A percentile compares a stretch with the other conserved stretches of the same genome.
Conservation (phyloP, 2,329 filamentous ascomycete species). For the Exophiala phaeomuriformis region DNA sequence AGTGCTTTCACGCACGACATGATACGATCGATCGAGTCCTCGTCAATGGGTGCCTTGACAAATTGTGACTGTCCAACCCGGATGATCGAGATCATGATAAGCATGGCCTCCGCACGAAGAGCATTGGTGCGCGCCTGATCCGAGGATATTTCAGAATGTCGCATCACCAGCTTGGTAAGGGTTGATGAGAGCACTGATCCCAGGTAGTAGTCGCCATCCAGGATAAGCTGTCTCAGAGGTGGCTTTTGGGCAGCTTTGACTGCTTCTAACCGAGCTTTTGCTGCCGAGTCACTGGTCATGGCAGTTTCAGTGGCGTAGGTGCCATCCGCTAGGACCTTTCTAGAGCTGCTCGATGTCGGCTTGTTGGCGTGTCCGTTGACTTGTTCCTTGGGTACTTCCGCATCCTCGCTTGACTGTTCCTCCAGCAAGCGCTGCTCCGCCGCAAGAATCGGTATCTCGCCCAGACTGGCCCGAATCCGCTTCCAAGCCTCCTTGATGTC, state of each 20-base stretch:
- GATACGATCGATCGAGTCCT: conserved; percentile 95
- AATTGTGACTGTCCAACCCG: conserved; percentile 98
- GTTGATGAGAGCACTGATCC: conserved; percentile 93
- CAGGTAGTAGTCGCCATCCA: conserved; percentile 95
- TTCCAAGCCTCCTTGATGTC: conserved; percentile 97
- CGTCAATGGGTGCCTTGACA: conserved; percentile 92
- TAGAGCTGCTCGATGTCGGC: conserved; percentile 57
- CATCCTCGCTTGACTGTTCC: conserved; percentile 64
- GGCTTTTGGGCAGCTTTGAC: conserved; percentile 97
- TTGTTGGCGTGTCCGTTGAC: conserved; percentile 74
- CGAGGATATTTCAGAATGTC: conserved; percentile 84
- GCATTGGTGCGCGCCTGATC: conserved; percentile 86
- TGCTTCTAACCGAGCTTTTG: conserved; percentile 84
- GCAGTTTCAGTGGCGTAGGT: conserved; percentile 97
- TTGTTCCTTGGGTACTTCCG: conserved; percentile 54
- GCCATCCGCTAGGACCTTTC: conserved; percentile 88
- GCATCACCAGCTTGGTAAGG: conserved; percentile 95
- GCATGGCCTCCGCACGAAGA: conserved; percentile 91
- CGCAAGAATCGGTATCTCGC: conserved; percentile 92
- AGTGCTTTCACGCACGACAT: conserved; percentile 95
- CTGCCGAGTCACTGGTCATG: conserved; percentile 83
- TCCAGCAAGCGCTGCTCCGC: conserved; percentile 90
- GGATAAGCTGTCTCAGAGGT: conserved; percentile 83
- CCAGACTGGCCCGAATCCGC: conserved; percentile 82
- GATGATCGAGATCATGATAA: conserved; percentile 99